phyloP scores from a whole-genome alignment of 106 monocot genomes.

The Allium sativum region DNA sequence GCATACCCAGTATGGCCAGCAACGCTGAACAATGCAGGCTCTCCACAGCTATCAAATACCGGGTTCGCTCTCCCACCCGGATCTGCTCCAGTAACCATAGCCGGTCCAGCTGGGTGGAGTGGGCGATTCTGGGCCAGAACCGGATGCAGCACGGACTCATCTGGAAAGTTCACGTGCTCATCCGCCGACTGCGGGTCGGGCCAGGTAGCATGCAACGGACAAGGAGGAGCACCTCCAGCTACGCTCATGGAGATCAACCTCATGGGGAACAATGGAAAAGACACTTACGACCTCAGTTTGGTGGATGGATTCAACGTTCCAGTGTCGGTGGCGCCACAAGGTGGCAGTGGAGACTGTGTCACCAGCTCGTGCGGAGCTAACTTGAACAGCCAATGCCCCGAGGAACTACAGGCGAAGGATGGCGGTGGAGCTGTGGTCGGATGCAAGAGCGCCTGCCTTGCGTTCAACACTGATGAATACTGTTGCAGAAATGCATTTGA shows the following conservation, averaged over 20 bases:
- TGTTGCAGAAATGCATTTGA: conserved; percentile 4
- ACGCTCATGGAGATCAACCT: conserved; percentile 15
- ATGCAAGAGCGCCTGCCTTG: conserved; percentile 15
- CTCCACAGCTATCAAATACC: conserved; percentile 19
- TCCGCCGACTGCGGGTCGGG: conserved; percentile 62
- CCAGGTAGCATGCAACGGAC: conserved; percentile 1
- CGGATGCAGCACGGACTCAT: conserved; percentile 35
- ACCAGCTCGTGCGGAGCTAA: neutral
- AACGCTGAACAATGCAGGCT: conserved; percentile 20
- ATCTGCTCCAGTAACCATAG: conserved; percentile 8
- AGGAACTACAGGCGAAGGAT: neutral
- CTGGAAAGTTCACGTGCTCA: conserved; percentile 38
- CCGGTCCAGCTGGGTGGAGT: conserved; percentile 30
- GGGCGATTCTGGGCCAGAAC: conserved; percentile 63
- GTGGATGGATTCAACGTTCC: conserved; percentile 19
- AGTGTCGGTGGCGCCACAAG: neutral
- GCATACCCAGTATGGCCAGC: conserved; percentile 31
- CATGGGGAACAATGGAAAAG: neutral
- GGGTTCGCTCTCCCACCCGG: conserved; percentile 29
- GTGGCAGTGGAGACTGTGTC: conserved; percentile 2
- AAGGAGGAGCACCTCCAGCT: neutral
- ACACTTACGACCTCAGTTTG: conserved; percentile 16
- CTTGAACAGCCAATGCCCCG: neutral
- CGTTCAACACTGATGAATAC: conserved; percentile 10
- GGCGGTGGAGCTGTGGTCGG: neutral